Evolutionary conservation across 495 filamentous ascomycete species (phyloP).

Genomic region (Thermothielavioides terrestris): DNA sequence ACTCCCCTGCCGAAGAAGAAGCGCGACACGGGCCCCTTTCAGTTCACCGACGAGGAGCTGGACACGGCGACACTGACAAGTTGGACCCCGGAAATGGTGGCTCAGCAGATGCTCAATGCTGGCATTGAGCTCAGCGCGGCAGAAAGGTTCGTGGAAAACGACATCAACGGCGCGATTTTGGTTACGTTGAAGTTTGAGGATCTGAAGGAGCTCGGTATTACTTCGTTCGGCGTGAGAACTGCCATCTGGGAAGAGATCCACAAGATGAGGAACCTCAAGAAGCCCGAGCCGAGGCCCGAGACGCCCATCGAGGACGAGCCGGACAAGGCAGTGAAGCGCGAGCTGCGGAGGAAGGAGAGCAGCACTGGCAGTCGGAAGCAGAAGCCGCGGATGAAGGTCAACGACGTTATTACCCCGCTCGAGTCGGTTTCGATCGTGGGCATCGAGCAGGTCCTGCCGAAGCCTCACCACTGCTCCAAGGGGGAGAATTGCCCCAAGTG

Average conservation of each 20-base stretch:
- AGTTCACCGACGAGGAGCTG: conserved; percentile 46
- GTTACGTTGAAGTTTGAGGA: conserved; percentile 83
- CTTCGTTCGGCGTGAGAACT: conserved; percentile 87
- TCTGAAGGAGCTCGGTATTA: conserved; percentile 85
- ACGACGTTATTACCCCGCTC: conserved; percentile 59
- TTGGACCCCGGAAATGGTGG: conserved; percentile 72
- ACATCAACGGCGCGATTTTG: conserved; percentile 79
- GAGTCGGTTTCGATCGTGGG: conserved; percentile 87
- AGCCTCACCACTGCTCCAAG: conserved; percentile 77
- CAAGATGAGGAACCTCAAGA: conserved; percentile 53
- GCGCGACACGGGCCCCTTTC: conserved; percentile 34
- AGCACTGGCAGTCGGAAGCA: conserved; percentile 26
- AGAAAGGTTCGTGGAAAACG: conserved; percentile 80
- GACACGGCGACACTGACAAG: conserved; percentile 47
- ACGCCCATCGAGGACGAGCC: conserved; percentile 50
- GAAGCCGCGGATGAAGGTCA: conserved; percentile 37
- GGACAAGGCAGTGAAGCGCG: conserved; percentile 33
- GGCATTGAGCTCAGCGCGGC: conserved; percentile 64
- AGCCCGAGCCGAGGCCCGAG: conserved; percentile 44
- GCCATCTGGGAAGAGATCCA: conserved; percentile 79
- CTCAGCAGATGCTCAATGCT: conserved; percentile 63
- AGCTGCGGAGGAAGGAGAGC: conserved; percentile 32
- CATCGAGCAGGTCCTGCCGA: conserved; percentile 82
- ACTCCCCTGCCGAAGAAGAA: conserved; percentile 24
- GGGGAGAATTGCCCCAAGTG: conserved; percentile 82